Conservation (phyloP, 257 asterid species). For the Gynochthodes officinalis region DNA sequence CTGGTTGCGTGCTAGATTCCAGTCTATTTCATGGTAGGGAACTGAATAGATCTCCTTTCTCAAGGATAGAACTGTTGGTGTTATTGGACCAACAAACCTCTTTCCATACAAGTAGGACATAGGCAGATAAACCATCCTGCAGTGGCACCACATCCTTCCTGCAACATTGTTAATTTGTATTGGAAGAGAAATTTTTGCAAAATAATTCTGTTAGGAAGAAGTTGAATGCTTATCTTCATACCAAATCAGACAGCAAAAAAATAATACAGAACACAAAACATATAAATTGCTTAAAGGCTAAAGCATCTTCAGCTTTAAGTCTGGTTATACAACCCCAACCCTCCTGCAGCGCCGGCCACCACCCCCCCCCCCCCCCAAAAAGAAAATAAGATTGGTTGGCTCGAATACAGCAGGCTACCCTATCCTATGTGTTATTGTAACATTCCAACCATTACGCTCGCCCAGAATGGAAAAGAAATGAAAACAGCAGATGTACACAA, state of each 20-base stretch:
- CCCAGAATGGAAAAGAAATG: not conserved
- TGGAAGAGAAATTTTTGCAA: not conserved
- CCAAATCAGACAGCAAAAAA: not conserved
- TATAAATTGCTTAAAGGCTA: not conserved
- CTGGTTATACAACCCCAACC: no score
- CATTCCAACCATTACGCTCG: not conserved
- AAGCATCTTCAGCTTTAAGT: not conserved
- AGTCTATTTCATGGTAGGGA: slow-evolving; percentile 86
- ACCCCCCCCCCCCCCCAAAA: no score
- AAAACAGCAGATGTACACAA: not conserved
- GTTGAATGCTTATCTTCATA: not conserved
- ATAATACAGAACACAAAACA: not conserved
- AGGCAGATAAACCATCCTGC: slow-evolving; percentile 98
- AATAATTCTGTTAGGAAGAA: not conserved
- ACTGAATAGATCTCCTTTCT: slow-evolving; percentile 78
- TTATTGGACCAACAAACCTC: slow-evolving; percentile 87
- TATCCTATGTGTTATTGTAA: not conserved
- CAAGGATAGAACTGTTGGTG: slow-evolving; percentile 84
- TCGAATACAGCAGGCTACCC: not conserved
- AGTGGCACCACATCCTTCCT: slow-evolving; percentile 99
- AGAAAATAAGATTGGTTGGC: not conserved
- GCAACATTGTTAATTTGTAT: slow-evolving; percentile 24
- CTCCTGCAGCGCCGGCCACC: no score
- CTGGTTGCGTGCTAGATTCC: slow-evolving; percentile 82
- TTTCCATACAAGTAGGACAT: slow-evolving; percentile 94